Evolutionary conservation across 2,329 filamentous ascomycete genomes (phyloP), one percentile per base, ranked within the genome.

Genomic region (Ascochyta fabae): DNA sequence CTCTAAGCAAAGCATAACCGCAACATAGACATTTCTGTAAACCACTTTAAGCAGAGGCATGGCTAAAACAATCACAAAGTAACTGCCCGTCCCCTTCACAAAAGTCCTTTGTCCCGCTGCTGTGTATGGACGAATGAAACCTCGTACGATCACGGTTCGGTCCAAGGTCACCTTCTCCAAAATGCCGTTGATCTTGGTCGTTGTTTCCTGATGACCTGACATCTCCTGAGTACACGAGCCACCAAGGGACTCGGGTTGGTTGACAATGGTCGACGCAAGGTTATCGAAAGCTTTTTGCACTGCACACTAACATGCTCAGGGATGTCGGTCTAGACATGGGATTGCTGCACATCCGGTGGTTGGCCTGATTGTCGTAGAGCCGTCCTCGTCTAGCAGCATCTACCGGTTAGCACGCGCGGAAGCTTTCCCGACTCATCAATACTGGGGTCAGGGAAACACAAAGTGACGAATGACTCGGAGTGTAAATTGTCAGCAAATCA

Each of bases 401-500:
- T 19, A 19, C 35, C 51, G 34, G 29, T 26, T 36, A 13, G 22
- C 23, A 31, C 41, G 47, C 24, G 16, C 24, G 24, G 42, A 50
- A 55, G 24, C 26, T 24, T 5, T 34, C 6, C 29, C 36, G 41
- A 45, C 27, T 38, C 53, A 33, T n/a, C 33, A 19, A 33, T 16
- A 27, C 42, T 31, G 47, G 42, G 24, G 16, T 16, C 26, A 24
- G 24, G 19, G 42, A 22, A n/a, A 23, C 19, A 19, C 19, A 15
- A 26, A 10, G 6, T 16, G 2, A 22, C 19, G 27, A 48, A 45
- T 53, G 54, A 57, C 54, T 57, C 48, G 39, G 3, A 36, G 2
- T 15, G 10, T 16, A 9, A 6, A 12, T 36, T 8, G 13, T 29
- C 44, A 53, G 39, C 54, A 51, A 57, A 57, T 57, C 48, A 48